A percentile compares a stretch with the other conserved stretches of the same genome.
These are phyloP conservation scores for Amanita muscaria DNA, from an alignment of 768 basidiomycete species.

Conservation along the genomic window DNA sequence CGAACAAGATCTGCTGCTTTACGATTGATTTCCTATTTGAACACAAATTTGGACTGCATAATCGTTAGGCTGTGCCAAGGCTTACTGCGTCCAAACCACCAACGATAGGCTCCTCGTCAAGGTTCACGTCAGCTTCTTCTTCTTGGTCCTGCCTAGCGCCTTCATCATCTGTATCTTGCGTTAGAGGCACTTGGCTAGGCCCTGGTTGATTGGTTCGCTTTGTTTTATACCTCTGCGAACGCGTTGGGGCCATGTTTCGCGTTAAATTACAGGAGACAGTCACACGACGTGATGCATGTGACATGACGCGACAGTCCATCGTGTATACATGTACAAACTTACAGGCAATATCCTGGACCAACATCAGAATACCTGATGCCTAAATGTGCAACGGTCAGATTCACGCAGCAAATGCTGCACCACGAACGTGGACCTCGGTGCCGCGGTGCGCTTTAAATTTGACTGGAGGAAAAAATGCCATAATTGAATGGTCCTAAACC, in stretches of 20 bases:
- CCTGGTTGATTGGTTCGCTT: not conserved
- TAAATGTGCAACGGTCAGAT: no score
- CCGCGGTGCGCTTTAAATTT: no score
- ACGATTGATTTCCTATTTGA: constrained; percentile 42
- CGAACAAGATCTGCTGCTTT: constrained; percentile 61
- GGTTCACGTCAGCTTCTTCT: constrained; percentile 3
- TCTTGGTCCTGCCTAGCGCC: not conserved
- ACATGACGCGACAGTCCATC: constrained; percentile 1
- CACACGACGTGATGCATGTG: no score
- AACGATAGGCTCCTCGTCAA: not conserved
- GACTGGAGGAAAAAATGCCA: no score
- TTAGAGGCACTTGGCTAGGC: constrained; percentile 4
- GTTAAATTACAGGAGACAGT: not conserved
- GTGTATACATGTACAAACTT: no score
- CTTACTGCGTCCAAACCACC: constrained; percentile 1
- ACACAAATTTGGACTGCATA: not conserved
- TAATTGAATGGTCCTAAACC: no score
- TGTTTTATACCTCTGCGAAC: constrained; percentile 5
- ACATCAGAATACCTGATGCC: no score
- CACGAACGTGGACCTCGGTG: no score
- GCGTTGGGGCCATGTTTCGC: constrained; percentile 1
- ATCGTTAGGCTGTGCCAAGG: not conserved
- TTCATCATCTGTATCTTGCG: constrained; percentile 2
- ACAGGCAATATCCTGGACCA: no score
- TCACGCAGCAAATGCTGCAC: no score